Evolutionary conservation across 1,284 basidiomycete species (phyloP).

Genomic region (Trametes hirsuta): DNA sequence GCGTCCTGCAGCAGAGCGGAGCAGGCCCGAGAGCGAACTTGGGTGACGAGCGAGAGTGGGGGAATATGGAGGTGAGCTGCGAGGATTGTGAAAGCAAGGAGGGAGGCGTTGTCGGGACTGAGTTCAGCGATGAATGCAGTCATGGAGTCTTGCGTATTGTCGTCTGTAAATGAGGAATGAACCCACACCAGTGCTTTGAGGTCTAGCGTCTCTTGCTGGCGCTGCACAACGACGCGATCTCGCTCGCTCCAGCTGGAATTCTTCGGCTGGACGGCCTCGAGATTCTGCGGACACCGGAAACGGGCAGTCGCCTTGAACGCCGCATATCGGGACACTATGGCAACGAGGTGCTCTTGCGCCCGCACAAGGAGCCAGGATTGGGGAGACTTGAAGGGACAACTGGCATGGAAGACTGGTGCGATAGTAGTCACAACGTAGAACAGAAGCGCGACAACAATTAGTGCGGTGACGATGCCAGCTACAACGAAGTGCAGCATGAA

Average conservation of each 20-base stretch:
- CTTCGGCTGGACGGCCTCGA: background rate
- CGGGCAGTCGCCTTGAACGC: background rate
- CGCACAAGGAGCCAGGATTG: slow-evolving; percentile 28
- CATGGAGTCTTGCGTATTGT: slow-evolving; percentile 21
- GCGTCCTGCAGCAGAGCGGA: slow-evolving; percentile 1
- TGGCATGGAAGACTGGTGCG: slow-evolving; percentile 23
- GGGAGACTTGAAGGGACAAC: slow-evolving; percentile 34
- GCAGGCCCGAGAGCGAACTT: slow-evolving; percentile 14
- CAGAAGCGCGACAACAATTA: slow-evolving; percentile 23
- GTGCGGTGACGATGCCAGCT: slow-evolving; percentile 22
- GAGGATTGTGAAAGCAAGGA: slow-evolving; percentile 17
- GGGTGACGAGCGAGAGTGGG: background rate
- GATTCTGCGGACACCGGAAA: too few relatives aligned
- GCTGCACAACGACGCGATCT: slow-evolving; percentile 10
- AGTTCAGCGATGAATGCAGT: slow-evolving; percentile 18
- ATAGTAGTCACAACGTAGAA: slow-evolving; percentile 27
- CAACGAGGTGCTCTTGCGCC: background rate
- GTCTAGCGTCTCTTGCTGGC: slow-evolving; percentile 13
- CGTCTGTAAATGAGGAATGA: slow-evolving; percentile 16
- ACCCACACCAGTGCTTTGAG: slow-evolving; percentile 20
- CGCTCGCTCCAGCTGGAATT: slow-evolving; percentile 25
- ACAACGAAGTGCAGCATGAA: slow-evolving; percentile 27
- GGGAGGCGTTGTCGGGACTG: slow-evolving; percentile 9
- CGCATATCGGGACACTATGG: background rate
- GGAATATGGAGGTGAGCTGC: slow-evolving; percentile 13